phyloP scores from a whole-genome alignment of 345 rosid genomes.

The Citrus mangshanensis region DNA sequence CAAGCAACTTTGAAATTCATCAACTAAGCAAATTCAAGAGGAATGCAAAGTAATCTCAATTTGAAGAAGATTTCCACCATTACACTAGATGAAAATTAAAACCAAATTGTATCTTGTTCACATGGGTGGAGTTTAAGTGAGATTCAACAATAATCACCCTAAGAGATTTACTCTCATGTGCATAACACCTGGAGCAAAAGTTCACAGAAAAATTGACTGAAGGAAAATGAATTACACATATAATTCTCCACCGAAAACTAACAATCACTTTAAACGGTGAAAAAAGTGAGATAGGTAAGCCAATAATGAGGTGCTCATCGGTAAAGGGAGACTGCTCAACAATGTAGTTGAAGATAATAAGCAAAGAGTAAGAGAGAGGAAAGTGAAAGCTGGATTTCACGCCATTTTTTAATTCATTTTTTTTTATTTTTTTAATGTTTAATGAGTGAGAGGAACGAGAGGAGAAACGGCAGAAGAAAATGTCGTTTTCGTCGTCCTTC shows the following conservation, averaged over 20 bases:
- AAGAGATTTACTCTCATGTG: background rate
- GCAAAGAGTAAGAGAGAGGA: background rate
- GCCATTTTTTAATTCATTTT: too few relatives aligned
- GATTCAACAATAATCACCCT: background rate
- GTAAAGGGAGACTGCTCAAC: background rate
- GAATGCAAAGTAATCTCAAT: background rate
- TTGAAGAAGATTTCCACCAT: background rate
- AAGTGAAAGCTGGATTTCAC: too few relatives aligned
- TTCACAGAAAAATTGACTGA: too few relatives aligned
- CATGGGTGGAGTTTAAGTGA: background rate
- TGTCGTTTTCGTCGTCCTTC: too few relatives aligned
- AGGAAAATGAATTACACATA: too few relatives aligned
- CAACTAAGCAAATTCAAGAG: background rate
- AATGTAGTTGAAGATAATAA: background rate
- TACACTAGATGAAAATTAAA: background rate
- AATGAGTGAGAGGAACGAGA: too few relatives aligned
- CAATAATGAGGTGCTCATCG: background rate
- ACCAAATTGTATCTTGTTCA: background rate
- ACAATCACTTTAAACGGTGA: too few relatives aligned
- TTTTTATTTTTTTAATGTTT: too few relatives aligned
- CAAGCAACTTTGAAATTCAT: background rate
- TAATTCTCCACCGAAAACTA: too few relatives aligned
- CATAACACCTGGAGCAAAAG: too few relatives aligned
- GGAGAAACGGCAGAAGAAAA: too few relatives aligned
- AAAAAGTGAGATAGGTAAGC: background rate